Percentiles rank a stretch among this genome's conserved stretches.
Conservation (phyloP, 2,329 filamentous ascomycete genomes). For the Penicillium sp. region DNA sequence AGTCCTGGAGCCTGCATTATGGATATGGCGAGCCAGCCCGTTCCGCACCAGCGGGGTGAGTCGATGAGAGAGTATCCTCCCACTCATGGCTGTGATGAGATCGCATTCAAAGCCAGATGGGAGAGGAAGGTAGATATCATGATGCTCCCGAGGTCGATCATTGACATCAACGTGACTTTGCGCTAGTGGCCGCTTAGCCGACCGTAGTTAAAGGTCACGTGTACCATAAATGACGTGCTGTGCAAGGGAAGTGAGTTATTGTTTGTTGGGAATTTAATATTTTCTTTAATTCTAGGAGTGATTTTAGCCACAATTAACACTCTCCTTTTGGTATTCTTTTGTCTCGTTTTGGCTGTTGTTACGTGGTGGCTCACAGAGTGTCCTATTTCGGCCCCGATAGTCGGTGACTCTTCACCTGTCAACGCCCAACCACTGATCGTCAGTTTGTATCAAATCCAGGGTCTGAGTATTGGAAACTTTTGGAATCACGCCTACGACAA, state of each 20-base stretch:
- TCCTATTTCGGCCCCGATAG: constrained; percentile 9
- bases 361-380: constrained; percentile 4
- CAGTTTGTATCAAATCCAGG: constrained; percentile 1
- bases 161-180: constrained; percentile 36
- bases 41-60: constrained; percentile 67
- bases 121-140: constrained; percentile 7
- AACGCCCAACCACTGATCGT: constrained; percentile 10
- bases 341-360: not conserved
- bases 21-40: constrained; percentile 62
- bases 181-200: constrained; percentile 30
- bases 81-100: constrained; percentile 58
- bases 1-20: constrained; percentile 60
- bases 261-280: constrained; percentile 6
- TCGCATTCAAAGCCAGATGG: constrained; percentile 36
- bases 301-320: not conserved
- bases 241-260: constrained; percentile 21
- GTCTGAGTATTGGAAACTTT: not conserved
- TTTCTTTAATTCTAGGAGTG: not conserved
- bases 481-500: not conserved
- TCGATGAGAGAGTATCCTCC: constrained; percentile 74
- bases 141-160: constrained; percentile 7
- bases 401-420: constrained; percentile 22
- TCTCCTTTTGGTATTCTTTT: not conserved
- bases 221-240: constrained; percentile 25
- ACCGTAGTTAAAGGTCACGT: constrained; percentile 36